These are phyloP conservation scores for Musa beccarii DNA, from an alignment of 176 grass and related monocot genomes.

Conservation along the genomic window DNA sequence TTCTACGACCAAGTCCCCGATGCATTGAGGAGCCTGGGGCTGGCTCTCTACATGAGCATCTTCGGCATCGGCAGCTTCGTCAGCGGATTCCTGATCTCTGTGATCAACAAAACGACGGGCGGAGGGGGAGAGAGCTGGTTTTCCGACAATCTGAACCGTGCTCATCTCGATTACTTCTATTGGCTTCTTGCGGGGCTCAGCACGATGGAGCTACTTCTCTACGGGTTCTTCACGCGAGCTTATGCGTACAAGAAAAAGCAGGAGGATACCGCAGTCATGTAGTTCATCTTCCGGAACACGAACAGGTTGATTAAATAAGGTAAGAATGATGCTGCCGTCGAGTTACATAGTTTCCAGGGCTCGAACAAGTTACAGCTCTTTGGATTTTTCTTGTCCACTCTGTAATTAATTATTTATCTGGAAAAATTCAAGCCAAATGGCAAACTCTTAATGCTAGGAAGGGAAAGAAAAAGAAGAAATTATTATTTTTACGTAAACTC, in stretches of 20 bases:
- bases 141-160: slow-evolving; percentile 35
- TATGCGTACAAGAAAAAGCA: slow-evolving; percentile 32
- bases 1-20: slow-evolving; percentile 58
- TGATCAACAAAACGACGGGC: slow-evolving; percentile 24
- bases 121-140: slow-evolving; percentile 42
- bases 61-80: slow-evolving; percentile 50
- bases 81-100: slow-evolving; percentile 41
- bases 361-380: too few relatives aligned
- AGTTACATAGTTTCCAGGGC: too few relatives aligned
- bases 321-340: too few relatives aligned
- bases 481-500: too few relatives aligned
- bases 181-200: slow-evolving; percentile 35
- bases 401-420: too few relatives aligned
- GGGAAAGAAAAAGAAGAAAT: too few relatives aligned
- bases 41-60: slow-evolving; percentile 45
- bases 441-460: too few relatives aligned
- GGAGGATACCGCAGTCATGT: neutral
- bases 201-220: slow-evolving; percentile 30
- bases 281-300: too few relatives aligned
- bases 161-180: slow-evolving; percentile 64
- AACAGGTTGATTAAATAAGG: too few relatives aligned
- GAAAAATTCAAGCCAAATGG: too few relatives aligned
- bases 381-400: too few relatives aligned
- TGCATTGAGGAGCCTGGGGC: slow-evolving; percentile 42
- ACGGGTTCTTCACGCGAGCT: slow-evolving; percentile 17